Conservation (phyloP, 345 rosid genomes). For the Eucalyptus tenuipes region DNA sequence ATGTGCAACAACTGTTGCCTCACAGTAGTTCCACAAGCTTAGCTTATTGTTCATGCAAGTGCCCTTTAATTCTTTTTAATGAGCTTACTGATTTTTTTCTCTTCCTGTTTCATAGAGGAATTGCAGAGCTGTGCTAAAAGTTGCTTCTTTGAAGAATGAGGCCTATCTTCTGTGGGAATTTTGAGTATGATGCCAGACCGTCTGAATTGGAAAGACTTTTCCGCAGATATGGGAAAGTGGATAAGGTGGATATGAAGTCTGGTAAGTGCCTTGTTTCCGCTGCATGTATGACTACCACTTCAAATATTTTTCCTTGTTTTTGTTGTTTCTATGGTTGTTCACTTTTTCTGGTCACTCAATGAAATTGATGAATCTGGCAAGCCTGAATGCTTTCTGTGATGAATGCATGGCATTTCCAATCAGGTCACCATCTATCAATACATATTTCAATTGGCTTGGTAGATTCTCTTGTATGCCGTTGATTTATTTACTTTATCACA, state of each 20-base stretch:
- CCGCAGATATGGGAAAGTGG: constrained; percentile 74
- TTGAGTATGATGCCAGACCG: constrained; percentile 85
- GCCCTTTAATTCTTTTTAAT: not conserved
- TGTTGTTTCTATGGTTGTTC: not conserved
- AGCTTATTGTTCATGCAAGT: not conserved
- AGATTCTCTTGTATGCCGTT: not conserved
- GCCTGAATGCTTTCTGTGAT: not conserved
- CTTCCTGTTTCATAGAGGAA: not conserved
- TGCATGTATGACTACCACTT: not conserved
- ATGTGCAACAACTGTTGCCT: not conserved
- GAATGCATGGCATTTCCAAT: not conserved
- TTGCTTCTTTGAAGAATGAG: constrained; percentile 23
- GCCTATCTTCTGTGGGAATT: constrained; percentile 90
- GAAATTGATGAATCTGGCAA: not conserved
- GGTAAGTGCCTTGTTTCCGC: constrained; percentile 29
- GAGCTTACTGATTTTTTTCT: not conserved
- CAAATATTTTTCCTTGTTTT: not conserved
- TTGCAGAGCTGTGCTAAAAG: not conserved
- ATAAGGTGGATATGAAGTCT: constrained; percentile 90
- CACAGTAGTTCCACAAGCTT: not conserved
- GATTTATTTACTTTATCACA: not conserved
- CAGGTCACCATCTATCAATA: not conserved
- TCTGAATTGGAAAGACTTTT: constrained; percentile 82
- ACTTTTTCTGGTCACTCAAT: not conserved
- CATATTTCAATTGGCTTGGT: not conserved